These are phyloP conservation scores for Cyberlindnera misumaiensis DNA, from an alignment of 805 yeast species.

Conservation along the genomic window DNA sequence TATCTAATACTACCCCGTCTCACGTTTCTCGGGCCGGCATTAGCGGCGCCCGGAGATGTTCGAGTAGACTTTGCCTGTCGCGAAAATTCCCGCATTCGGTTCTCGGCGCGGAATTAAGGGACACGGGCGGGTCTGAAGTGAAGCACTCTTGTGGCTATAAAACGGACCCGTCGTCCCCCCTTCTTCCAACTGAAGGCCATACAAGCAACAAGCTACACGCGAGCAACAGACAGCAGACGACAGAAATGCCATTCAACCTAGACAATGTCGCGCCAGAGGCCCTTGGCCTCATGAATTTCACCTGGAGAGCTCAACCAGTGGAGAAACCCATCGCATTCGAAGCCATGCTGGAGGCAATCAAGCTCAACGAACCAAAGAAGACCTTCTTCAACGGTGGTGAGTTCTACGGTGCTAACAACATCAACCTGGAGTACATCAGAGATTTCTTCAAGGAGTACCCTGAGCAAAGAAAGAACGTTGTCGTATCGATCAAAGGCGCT, in stretches of 20 bases:
- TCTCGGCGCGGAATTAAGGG: too few relatives aligned
- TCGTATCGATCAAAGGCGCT: constrained; percentile 67
- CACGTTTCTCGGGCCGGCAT: too few relatives aligned
- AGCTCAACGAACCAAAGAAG: constrained; percentile 32
- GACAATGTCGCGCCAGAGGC: constrained; percentile 33
- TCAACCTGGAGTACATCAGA: constrained; percentile 50
- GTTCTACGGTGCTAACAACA: constrained; percentile 56
- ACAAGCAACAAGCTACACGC: too few relatives aligned
- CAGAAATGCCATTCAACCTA: background rate
- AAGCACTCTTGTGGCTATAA: too few relatives aligned
- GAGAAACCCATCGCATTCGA: constrained; percentile 47
- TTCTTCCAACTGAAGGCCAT: too few relatives aligned
- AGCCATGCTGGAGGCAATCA: constrained; percentile 46
- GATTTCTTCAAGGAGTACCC: constrained; percentile 55
- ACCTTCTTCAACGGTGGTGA: constrained; percentile 69
- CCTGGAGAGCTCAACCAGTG: constrained; percentile 57
- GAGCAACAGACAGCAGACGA: too few relatives aligned
- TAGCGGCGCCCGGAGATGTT: too few relatives aligned
- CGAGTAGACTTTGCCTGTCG: too few relatives aligned
- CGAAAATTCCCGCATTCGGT: too few relatives aligned
- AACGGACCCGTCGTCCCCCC: too few relatives aligned
- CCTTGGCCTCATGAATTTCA: constrained; percentile 76
- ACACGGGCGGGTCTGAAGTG: too few relatives aligned
- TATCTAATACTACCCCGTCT: too few relatives aligned
- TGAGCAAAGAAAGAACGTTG: constrained; percentile 46